Evolutionary conservation across 192 early-diverging fungal species (phyloP).

Genomic region (Coemansia sp.): DNA sequence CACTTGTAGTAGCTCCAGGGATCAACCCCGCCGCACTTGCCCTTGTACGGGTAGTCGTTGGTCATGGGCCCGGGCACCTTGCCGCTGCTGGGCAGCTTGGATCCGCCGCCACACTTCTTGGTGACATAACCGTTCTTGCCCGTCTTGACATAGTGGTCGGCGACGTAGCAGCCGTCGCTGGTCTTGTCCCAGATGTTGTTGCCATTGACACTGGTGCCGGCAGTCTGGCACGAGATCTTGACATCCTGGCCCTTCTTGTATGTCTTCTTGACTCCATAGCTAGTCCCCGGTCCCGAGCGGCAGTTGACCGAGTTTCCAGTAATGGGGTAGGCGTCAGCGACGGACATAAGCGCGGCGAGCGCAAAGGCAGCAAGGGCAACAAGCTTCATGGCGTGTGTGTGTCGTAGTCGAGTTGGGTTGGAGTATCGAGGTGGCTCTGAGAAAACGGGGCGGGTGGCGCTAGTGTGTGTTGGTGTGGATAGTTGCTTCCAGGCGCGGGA

Average conservation of each 20-base stretch:
- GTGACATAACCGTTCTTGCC: conserved; percentile 23
- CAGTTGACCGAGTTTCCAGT: conserved; percentile 14
- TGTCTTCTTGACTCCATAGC: not conserved
- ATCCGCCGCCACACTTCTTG: conserved; percentile 12
- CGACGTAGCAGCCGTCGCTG: conserved; percentile 35
- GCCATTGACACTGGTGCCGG: conserved; percentile 20
- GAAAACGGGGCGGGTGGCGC: too few species aligned
- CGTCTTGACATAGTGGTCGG: conserved; percentile 45
- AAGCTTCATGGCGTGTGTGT: too few species aligned
- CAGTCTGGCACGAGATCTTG: conserved; percentile 23
- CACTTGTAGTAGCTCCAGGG: conserved; percentile 36
- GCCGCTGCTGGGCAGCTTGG: conserved; percentile 4
- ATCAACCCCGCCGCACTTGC: conserved; percentile 16
- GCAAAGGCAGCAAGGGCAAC: conserved; percentile 10
- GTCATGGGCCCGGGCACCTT: conserved; percentile 26
- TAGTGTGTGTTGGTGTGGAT: too few species aligned
- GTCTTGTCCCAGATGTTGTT: conserved; percentile 45
- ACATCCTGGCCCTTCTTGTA: not conserved
- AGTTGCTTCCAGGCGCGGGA: too few species aligned
- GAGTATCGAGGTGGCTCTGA: too few species aligned
- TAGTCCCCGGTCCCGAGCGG: conserved; percentile 5
- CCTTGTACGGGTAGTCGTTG: conserved; percentile 38
- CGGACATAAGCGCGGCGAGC: not conserved
- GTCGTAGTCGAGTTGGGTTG: too few species aligned
- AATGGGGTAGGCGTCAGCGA: conserved; percentile 5